phyloP scores from a whole-genome alignment of 1,284 basidiomycete species.

The Ceratorhiza oryzae-sativae region DNA sequence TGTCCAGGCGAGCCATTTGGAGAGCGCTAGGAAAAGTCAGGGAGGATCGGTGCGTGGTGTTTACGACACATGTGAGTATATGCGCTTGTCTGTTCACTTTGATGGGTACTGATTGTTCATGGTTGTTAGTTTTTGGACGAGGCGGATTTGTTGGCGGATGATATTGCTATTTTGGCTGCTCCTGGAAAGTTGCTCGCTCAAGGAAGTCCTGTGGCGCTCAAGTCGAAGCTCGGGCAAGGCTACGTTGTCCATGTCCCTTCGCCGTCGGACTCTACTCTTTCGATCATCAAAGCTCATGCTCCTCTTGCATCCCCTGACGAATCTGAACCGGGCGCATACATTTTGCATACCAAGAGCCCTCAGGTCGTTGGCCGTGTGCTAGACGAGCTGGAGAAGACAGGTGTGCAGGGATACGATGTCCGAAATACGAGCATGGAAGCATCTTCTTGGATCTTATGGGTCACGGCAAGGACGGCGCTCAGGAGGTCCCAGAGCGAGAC shows the following conservation, averaged over 20 bases:
- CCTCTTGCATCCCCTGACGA: constrained; percentile 57
- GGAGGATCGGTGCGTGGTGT: constrained; percentile 68
- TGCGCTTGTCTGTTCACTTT: neutral
- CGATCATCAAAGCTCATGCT: constrained; percentile 57
- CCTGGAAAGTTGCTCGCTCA: constrained; percentile 77
- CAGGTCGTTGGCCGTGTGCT: constrained; percentile 63
- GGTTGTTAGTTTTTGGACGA: constrained; percentile 73
- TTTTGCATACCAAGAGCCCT: constrained; percentile 66
- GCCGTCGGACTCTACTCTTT: constrained; percentile 50
- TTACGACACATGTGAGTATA: constrained; percentile 69
- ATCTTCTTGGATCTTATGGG: constrained; percentile 79
- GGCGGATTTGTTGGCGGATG: constrained; percentile 78
- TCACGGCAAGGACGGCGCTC: constrained; percentile 45
- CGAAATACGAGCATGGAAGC: constrained; percentile 76
- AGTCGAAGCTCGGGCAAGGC: constrained; percentile 73
- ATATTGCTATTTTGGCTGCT: constrained; percentile 75
- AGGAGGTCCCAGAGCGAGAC: constrained; percentile 46
- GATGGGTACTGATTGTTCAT: constrained; percentile 11
- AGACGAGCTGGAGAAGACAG: constrained; percentile 58
- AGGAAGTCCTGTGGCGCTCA: constrained; percentile 75
- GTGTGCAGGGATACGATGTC: constrained; percentile 67
- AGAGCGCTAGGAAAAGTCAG: constrained; percentile 70
- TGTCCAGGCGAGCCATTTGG: constrained; percentile 80
- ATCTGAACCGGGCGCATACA: constrained; percentile 59
- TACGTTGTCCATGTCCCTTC: constrained; percentile 63